Evolutionary conservation across 176 grass and related monocot genomes (phyloP).

Genomic region (Miscanthus lutarioriparius): DNA sequence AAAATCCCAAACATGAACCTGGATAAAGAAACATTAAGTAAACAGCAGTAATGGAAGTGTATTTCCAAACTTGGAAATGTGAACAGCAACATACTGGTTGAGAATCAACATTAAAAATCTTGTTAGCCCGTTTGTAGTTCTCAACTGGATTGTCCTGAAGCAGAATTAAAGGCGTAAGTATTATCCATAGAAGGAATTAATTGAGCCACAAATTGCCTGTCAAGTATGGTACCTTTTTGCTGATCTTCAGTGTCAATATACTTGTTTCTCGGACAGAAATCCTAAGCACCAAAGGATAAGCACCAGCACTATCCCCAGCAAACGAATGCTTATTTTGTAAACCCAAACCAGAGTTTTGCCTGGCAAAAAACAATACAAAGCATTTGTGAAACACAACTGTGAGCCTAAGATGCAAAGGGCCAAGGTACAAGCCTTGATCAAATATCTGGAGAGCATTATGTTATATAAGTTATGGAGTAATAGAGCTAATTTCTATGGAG

Average conservation of each 20-base stretch:
- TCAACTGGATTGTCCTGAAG: conserved; percentile 91
- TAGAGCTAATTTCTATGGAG: neutral
- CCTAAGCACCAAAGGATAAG: conserved; percentile 85
- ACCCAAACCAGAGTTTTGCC: conserved; percentile 57
- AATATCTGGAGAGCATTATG: neutral
- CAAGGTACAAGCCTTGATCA: neutral
- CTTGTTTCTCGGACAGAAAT: conserved; percentile 85
- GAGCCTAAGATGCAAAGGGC: neutral
- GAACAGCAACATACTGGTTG: conserved; percentile 76
- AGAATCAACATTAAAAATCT: conserved; percentile 79
- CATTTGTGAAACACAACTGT: neutral
- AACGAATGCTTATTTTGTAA: conserved; percentile 53
- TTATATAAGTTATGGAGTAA: neutral
- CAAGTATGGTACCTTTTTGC: conserved; percentile 70
- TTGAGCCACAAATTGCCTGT: conserved; percentile 6
- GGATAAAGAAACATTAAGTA: conserved; percentile 62
- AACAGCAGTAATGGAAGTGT: conserved; percentile 36
- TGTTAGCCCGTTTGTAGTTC: conserved; percentile 87
- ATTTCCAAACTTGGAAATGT: conserved; percentile 48
- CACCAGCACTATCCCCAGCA: conserved; percentile 57
- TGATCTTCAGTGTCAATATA: conserved; percentile 79
- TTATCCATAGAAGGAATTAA: neutral
- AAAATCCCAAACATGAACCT: conserved; percentile 99
- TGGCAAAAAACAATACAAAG: conserved; percentile 38
- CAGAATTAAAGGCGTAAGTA: conserved; percentile 38